Evolutionary conservation across 306 rosid species (phyloP).

Genomic region (Citrullus amarus): DNA sequence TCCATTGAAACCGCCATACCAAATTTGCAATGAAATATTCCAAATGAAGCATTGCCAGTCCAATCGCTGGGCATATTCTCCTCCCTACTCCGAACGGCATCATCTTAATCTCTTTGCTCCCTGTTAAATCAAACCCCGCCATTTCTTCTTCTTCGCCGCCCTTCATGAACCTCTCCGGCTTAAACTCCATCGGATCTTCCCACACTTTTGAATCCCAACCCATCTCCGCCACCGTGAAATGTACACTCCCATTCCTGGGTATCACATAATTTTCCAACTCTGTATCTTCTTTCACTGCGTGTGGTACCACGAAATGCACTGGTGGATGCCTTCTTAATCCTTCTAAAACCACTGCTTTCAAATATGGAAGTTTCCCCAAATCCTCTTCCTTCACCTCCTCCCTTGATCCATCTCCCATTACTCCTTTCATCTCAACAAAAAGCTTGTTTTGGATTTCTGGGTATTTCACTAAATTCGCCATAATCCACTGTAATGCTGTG

Average conservation of each 20-base stretch:
- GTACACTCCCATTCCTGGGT: neutral
- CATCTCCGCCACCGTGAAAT: neutral
- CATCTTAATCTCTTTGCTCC: constrained; percentile 13
- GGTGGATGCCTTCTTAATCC: constrained; percentile 36
- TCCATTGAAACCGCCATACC: constrained; percentile 7
- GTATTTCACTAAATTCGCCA: neutral
- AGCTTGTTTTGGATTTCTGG: neutral
- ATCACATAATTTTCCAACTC: neutral
- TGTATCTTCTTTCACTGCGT: neutral
- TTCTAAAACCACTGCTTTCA: neutral
- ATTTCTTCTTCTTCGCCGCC: neutral
- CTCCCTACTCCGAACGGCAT: constrained; percentile 13
- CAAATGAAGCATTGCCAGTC: constrained; percentile 3
- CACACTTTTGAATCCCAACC: neutral
- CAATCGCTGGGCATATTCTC: neutral
- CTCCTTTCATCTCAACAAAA: neutral
- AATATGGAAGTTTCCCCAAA: neutral
- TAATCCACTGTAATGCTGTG: constrained; percentile 24
- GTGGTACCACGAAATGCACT: constrained; percentile 17
- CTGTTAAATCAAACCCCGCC: neutral
- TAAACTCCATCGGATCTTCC: neutral
- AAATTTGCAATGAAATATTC: constrained; percentile 8
- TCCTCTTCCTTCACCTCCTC: neutral
- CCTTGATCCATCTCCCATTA: neutral
- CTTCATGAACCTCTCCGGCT: constrained; percentile 4